Evolutionary conservation across 805 yeast genomes (phyloP).

Genomic region (Zygosaccharomyces rouxii): DNA sequence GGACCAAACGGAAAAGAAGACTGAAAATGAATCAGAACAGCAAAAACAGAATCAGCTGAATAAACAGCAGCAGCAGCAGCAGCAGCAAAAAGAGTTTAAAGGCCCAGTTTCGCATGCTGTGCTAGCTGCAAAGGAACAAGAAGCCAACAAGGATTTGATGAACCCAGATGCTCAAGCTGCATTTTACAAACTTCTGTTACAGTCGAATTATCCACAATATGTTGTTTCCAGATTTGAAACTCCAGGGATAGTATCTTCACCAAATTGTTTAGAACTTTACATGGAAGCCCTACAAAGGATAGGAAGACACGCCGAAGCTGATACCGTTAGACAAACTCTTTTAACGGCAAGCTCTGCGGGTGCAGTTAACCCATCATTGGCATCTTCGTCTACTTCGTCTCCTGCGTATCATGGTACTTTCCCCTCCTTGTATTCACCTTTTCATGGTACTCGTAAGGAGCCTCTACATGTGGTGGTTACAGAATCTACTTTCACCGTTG

Average conservation of each 20-base stretch:
- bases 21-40: background rate
- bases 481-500: conserved; percentile 72
- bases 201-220: conserved; percentile 88
- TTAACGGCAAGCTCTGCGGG: conserved; percentile 37
- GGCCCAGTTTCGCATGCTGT: conserved; percentile 33
- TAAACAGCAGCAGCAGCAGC: background rate
- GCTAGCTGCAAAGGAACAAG: conserved; percentile 67
- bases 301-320: conserved; percentile 78
- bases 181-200: conserved; percentile 70
- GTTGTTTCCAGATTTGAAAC: conserved; percentile 93
- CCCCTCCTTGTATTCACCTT: conserved; percentile 34
- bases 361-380: conserved; percentile 31
- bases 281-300: conserved; percentile 72
- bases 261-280: conserved; percentile 75
- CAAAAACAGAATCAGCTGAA: background rate
- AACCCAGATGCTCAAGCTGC: conserved; percentile 75
- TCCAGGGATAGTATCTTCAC: conserved; percentile 81
- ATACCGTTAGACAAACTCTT: conserved; percentile 50
- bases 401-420: conserved; percentile 26
- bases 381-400: conserved; percentile 26
- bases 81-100: background rate
- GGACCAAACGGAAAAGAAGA: background rate
- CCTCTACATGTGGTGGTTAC: conserved; percentile 94
- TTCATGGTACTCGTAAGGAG: conserved; percentile 61
- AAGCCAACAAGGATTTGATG: conserved; percentile 72